Base-by-base conservation (phyloP, 768 basidiomycete species). In the Sporobolomyces roseus region DNA sequence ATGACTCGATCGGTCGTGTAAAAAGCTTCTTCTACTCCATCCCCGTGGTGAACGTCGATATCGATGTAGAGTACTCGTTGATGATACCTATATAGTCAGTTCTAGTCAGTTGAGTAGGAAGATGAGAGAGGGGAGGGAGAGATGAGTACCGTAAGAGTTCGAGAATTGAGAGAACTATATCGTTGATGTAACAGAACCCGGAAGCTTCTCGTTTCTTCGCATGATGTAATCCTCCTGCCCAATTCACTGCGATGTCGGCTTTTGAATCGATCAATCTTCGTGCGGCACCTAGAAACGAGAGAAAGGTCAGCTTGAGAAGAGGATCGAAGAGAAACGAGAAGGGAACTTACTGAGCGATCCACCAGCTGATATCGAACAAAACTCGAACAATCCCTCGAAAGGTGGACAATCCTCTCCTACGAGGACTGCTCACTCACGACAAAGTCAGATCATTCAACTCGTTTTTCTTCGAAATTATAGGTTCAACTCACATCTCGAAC, bases 161-260 rank as follows among this genome's bases (percentile, higher is more conserved):
- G 54, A 99, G 83, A 45, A 96, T 94, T 50, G 87, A 88, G 30
- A 98, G 86, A 1, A 96, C 93, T 77, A 97, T 99, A 79, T 93
- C 90, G 79, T 99, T 99, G 80, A 98, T 88, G 82, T 98, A 99
- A 82, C 96, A 99, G 80, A 99, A 99, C 19, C 96, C 96, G 10
- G 89, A 90, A 0, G 94, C 96, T 80, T 97, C 96, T 63, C 90
- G 85, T 78, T 97, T 98, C 81, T 99, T 99, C n/a, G 96, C 96
- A 78, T 99, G 96, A 79, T 99, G 96, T 5, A 99, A 83, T 3
- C 96, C 96, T 13, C 96, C 96, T 1, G 96, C 92, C 96, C 93
- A 97, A 80, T 97, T 96, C 70, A 97, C 90, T 0, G 88, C 87
- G 53, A 89, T 85, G 74, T 90, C 88, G 3, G 92, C 83, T 1